Conservation (phyloP, 2,329 filamentous ascomycete genomes). For the Cryphonectria radicalis region DNA sequence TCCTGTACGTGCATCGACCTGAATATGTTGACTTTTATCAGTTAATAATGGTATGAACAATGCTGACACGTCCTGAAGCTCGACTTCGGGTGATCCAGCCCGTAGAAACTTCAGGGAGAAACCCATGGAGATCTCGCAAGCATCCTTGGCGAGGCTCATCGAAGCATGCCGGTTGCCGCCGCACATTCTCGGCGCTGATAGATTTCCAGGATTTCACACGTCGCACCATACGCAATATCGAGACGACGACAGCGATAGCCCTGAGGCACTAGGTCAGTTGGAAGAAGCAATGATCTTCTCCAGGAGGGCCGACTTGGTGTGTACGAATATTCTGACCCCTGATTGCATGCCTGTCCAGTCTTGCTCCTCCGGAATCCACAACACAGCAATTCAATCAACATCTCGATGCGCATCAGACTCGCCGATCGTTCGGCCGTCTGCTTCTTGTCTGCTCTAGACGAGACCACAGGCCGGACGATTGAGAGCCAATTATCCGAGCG, state of each 20-base stretch:
- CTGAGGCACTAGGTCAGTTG: slow-evolving; percentile 12
- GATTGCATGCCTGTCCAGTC: not conserved
- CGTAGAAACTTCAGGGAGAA: not conserved
- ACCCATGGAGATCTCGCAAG: slow-evolving; percentile 6
- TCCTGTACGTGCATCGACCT: slow-evolving; percentile 2
- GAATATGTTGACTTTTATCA: too few species aligned
- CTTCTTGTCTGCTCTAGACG: slow-evolving; percentile 10
- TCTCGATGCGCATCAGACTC: slow-evolving; percentile 19
- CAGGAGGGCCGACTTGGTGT: too few species aligned
- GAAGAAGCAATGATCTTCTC: not conserved
- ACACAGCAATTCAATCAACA: slow-evolving; percentile 13
- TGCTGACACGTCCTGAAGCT: not conserved
- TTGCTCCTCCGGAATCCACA: slow-evolving; percentile 15
- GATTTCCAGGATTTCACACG: slow-evolving; percentile 14
- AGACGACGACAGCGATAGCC: not conserved
- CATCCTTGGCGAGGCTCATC: not conserved
- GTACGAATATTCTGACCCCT: not conserved
- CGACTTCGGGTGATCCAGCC: slow-evolving; percentile 10
- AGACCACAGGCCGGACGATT: not conserved
- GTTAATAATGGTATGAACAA: too few species aligned
- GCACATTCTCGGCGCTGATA: not conserved
- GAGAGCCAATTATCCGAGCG: not conserved
- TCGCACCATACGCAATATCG: slow-evolving; percentile 20
- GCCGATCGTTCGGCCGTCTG: slow-evolving; percentile 14
- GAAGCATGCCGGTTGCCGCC: slow-evolving; percentile 2